Evolutionary conservation across 2,329 filamentous ascomycete species (phyloP).

Genomic region (Aspergillus pseudoterreus): DNA sequence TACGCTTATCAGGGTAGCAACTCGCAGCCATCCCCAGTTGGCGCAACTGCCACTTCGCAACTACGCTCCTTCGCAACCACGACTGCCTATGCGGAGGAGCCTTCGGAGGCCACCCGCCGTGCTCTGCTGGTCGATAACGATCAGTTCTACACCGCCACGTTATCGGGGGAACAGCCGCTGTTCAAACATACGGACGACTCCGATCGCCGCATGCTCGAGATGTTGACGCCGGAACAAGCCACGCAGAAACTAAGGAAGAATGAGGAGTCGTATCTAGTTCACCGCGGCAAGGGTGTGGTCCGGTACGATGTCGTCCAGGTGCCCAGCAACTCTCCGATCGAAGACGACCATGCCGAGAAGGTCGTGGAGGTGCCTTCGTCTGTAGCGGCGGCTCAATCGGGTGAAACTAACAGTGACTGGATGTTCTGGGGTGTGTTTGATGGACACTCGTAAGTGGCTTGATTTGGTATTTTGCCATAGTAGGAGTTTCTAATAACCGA

Average conservation of each 20-base stretch:
- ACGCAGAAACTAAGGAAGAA: slow-evolving; percentile 83
- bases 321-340: slow-evolving; percentile 94
- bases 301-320: slow-evolving; percentile 94
- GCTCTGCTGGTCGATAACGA: slow-evolving; percentile 87
- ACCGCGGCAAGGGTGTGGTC: slow-evolving; percentile 83
- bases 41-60: slow-evolving; percentile 19
- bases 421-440: slow-evolving; percentile 99
- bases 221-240: slow-evolving; percentile 93
- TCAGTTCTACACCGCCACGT: slow-evolving; percentile 81
- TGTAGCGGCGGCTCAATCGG: slow-evolving; percentile 52
- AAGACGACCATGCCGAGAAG: slow-evolving; percentile 97
- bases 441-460: slow-evolving; percentile 72
- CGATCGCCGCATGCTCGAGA: slow-evolving; percentile 83
- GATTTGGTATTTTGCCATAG: slow-evolving; percentile 1
- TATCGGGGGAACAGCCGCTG: slow-evolving; percentile 80
- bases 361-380: slow-evolving; percentile 81
- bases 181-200: slow-evolving; percentile 83
- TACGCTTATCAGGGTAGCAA: slow-evolving; percentile 44
- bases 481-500: neutral
- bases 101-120: slow-evolving; percentile 54
- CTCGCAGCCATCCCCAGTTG: slow-evolving; percentile 22
- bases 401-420: slow-evolving; percentile 72
- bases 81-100: slow-evolving; percentile 33
- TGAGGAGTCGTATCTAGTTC: slow-evolving; percentile 88
- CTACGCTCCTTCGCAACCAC: slow-evolving; percentile 23